phyloP scores from a whole-genome alignment of 1,284 basidiomycete species.

The Phellopilus nigrolimitatus region DNA sequence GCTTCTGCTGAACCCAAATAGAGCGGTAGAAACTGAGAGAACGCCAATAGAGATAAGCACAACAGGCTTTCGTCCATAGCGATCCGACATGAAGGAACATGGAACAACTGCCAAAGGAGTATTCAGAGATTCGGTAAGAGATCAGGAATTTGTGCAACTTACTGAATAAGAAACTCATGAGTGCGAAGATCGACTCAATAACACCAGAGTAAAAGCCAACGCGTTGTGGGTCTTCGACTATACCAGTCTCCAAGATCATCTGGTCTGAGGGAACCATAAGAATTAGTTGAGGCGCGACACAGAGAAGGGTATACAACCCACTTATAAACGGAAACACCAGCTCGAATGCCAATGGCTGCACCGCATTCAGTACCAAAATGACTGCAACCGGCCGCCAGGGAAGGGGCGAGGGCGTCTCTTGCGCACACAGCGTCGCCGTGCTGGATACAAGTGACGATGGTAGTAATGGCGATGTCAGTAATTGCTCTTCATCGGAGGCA shows the following conservation, averaged over 20 bases:
- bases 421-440: background rate
- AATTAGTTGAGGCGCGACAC: background rate
- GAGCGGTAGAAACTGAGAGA: conserved; percentile 17
- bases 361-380: conserved; percentile 15
- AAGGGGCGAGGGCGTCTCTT: background rate
- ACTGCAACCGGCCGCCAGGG: conserved; percentile 17
- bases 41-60: conserved; percentile 20
- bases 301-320: conserved; percentile 1
- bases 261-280: conserved; percentile 14
- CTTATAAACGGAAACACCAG: conserved; percentile 25
- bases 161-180: conserved; percentile 23
- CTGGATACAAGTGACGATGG: conserved; percentile 7
- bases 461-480: too few species aligned
- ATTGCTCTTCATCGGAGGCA: conserved; percentile 6
- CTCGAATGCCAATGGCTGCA: conserved; percentile 22
- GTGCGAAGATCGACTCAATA: conserved; percentile 22
- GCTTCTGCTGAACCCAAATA: conserved; percentile 21
- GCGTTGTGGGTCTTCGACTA: conserved; percentile 24
- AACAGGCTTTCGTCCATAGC: conserved; percentile 23
- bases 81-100: conserved; percentile 21
- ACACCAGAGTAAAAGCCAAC: conserved; percentile 26
- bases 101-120: conserved; percentile 15
- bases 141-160: background rate
- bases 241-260: conserved; percentile 26
- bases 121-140: background rate